A percentile compares a stretch with the other conserved stretches of the same genome.
Conservation (phyloP, 345 rosid genomes). For the Ceriops zippeliana region DNA sequence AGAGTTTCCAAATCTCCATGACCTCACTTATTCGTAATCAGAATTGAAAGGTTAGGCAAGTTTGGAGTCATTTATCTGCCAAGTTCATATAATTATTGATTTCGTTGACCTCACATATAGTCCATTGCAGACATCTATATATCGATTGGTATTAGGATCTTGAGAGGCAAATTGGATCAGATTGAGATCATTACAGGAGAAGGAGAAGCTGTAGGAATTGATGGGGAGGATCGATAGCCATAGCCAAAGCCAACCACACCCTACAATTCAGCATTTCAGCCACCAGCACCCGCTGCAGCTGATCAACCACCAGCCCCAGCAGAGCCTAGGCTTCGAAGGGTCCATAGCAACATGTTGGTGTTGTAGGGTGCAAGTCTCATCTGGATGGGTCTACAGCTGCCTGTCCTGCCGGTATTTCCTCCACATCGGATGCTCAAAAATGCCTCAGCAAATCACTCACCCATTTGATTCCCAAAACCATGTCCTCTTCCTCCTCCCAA, state of each 20-base stretch:
- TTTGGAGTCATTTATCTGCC: too few species aligned
- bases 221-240: conserved; percentile 20
- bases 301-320: conserved; percentile 26
- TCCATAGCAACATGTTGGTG: conserved; percentile 18
- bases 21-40: too few species aligned
- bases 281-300: conserved; percentile 41
- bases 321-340: background rate
- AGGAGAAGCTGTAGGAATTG: background rate
- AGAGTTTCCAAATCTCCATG: too few species aligned
- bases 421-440: conserved; percentile 37
- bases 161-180: too few species aligned
- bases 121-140: too few species aligned
- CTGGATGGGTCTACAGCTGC: conserved; percentile 35
- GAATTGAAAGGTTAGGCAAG: too few species aligned
- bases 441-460: conserved; percentile 42
- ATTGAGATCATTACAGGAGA: background rate
- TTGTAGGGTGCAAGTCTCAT: conserved; percentile 31
- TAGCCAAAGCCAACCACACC: conserved; percentile 19
- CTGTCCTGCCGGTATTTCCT: conserved; percentile 30
- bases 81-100: too few species aligned
- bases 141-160: too few species aligned
- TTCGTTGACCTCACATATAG: too few species aligned
- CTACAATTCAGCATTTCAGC: conserved; percentile 40
- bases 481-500: conserved; percentile 30
- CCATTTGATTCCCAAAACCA: conserved; percentile 35